Base-by-base conservation (phyloP, 2,329 filamentous ascomycete species). In the Alternaria panax region DNA sequence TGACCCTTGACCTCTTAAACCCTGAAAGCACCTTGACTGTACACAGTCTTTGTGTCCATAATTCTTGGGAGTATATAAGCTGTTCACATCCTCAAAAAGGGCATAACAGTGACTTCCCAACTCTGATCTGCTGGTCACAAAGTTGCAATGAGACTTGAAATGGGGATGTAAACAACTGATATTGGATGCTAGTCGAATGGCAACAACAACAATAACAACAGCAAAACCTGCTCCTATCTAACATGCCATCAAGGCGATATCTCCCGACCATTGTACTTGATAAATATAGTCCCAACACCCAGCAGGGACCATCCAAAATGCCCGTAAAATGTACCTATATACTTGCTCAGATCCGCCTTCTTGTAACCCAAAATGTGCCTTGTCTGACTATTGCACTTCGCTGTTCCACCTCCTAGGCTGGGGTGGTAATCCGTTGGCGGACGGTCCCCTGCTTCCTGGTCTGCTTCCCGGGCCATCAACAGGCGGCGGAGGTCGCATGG, bases 401-500 rank as follows among this genome's bases (percentile, higher is more conserved):
- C 61, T 71, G 48, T 77, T 75, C 73, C 72, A 75, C 60, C 75
- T 67, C 59, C 73, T 67, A 8, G 73, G 68, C 32, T 59, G 56
- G 24, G 56, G 16, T 14, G 56, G 56, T 27, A 59, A 41, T 2
- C 56, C 56, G 7, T 59, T 59, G 34, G 56, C 51, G 8, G 69
- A 59, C 6, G 62, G 66, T 1, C 69, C 68, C 59, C 68, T 67
- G 38, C 64, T 67, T 3, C 63, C 61, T 8, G 70, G 68, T 56
- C 70, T 69, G 27, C 69, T 65, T 25, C 69, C 68, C 9, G 75
- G 63, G 1, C 71, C 70, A 18, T 71, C 67, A 16, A 60, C 67
- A 20, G 76, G 70, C 5, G 79, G 79, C 25, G 80, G 80, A 41
- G 81, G 80, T 57, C 81, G 73, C 42, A 83, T 82, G 11, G 81